These are phyloP conservation scores for Crithidia expoeki DNA, from an alignment of 208 protist genomes.

Conservation along the genomic window DNA sequence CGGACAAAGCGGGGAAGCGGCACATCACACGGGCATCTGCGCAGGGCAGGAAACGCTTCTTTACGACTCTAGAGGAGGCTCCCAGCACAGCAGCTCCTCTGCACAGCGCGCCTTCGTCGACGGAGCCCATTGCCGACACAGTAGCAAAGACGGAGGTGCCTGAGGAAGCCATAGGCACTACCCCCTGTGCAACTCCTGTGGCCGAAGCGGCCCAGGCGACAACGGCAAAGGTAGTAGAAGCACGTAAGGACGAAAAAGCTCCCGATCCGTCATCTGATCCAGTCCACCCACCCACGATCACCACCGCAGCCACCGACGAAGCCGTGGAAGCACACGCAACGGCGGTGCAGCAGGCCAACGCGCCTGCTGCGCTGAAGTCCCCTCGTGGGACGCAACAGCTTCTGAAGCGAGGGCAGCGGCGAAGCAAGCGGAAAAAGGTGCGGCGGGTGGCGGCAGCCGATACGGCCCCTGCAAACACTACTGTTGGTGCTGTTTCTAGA, in stretches of 20 bases:
- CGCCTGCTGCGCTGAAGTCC: not conserved
- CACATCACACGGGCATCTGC: constrained; percentile 3
- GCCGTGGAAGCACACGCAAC: not conserved
- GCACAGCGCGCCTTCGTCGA: no score
- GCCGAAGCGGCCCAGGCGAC: not conserved
- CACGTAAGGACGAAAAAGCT: no score
- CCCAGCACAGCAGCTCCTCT: not conserved
- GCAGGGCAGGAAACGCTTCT: constrained; percentile 7
- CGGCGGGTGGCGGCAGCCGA: not conserved
- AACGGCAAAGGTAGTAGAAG: not conserved
- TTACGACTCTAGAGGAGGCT: not conserved
- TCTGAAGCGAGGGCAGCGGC: constrained; percentile 13
- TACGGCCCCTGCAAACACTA: not conserved
- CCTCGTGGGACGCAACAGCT: not conserved
- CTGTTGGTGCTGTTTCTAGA: not conserved
- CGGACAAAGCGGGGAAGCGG: constrained; percentile 1
- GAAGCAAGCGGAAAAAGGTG: not conserved
- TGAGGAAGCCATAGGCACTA: not conserved
- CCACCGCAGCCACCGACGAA: not conserved
- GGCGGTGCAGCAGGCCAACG: not conserved
- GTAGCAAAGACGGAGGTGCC: not conserved
- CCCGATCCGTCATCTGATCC: no score
- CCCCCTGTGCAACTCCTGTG: not conserved
- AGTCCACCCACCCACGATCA: not conserved
- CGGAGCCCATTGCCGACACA: not conserved